phyloP scores from a whole-genome alignment of 2,329 filamentous ascomycete genomes.

The Trichothecium roseum region DNA sequence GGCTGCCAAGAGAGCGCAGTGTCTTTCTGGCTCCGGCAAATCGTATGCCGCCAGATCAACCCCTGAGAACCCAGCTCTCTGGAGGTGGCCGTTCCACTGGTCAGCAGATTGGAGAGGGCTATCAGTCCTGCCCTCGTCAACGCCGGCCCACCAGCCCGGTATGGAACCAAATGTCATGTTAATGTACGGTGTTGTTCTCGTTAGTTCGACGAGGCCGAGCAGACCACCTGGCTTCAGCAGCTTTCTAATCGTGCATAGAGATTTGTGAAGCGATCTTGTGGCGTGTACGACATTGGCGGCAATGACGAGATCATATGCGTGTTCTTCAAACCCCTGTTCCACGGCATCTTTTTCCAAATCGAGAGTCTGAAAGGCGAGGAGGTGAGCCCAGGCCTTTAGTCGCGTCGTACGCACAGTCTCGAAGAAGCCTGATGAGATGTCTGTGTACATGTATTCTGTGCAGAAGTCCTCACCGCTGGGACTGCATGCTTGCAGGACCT shows the following conservation, averaged over 20 bases:
- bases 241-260: conserved; percentile 11
- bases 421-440: conserved; percentile 19
- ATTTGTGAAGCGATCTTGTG: conserved; percentile 11
- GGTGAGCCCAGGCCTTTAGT: conserved; percentile 6
- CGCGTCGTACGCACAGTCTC: conserved; percentile 10
- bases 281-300: conserved; percentile 19
- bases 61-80: conserved; percentile 5
- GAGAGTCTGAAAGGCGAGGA: conserved; percentile 15
- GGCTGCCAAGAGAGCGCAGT: too few species aligned
- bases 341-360: conserved; percentile 18
- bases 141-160: conserved; percentile 17
- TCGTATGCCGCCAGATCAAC: too few species aligned
- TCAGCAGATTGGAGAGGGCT: conserved; percentile 1
- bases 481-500: conserved; percentile 11
- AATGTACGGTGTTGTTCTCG: background rate
- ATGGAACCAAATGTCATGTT: conserved; percentile 14
- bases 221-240: conserved; percentile 15
- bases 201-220: conserved; percentile 10
- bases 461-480: conserved; percentile 2
- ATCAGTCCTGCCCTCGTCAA: conserved; percentile 10
- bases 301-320: conserved; percentile 17
- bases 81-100: conserved; percentile 3
- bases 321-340: conserved; percentile 15
- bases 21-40: too few species aligned
- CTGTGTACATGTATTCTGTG: conserved; percentile 17